Evolutionary conservation across 768 basidiomycete genomes (phyloP), one percentile per base, ranked within the genome.

Genomic region (Panaeolus cyanescens): DNA sequence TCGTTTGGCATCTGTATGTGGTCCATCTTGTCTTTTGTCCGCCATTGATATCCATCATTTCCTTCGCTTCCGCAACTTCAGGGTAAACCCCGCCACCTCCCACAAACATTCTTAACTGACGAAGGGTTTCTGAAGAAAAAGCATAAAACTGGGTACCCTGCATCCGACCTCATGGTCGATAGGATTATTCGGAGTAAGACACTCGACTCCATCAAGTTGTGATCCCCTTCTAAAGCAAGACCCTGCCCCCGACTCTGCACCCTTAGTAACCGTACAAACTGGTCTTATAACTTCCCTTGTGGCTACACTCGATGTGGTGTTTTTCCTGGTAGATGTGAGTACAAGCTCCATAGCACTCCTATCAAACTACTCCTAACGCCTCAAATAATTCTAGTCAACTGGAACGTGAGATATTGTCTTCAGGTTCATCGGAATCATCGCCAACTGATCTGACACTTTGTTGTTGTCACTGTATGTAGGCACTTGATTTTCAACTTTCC

Each of bases 1-100:
- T 84, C 12, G 80, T 82, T 5, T 74, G 71, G 72, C 75, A 77
- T 63, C 65, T 84, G 82, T 83, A 54, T 59, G 69, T 68, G n/a
- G n/a, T n/a, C n/a, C n/a, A n/a, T n/a, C n/a, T n/a, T n/a, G n/a
- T n/a, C n/a, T n/a, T n/a, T n/a, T 42, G 22, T 42, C 22, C 25
- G 19, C 5, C 25, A 8, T 15, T 28, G 45, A 28, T 50, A 1
- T 9, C 30, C 15, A 50, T 28, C 22, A 22, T 39, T 42, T 13
- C 13, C 13, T 50, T 50, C 25, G 22, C 9, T 15, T 50, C 45
- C 10, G 10, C 13, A n/a, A 25, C 25, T 28, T 10, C 45, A 50
- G 45, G 45, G 45, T 50, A 50, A 39, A 50, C 30, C 30, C 25
- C 4, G 45, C 2, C 15, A 32, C 40, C 12, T 17, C 20, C 54